Conservation (phyloP, 805 yeast genomes). For the Candida odintsovae region DNA sequence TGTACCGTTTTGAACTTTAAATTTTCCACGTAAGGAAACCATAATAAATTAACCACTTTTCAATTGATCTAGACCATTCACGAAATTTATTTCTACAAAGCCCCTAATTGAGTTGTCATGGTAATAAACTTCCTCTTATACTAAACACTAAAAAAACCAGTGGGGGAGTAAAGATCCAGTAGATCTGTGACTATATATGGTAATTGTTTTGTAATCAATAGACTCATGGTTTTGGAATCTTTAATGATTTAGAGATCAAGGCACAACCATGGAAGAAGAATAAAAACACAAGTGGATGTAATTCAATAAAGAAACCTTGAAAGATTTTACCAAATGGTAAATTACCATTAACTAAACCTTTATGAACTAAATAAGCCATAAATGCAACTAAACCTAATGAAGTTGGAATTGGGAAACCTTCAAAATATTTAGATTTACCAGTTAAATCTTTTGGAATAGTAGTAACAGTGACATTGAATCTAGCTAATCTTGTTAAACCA, state of each 20-base stretch:
- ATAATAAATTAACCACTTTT: no score
- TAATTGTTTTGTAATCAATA: no score
- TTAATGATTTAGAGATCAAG: constrained; percentile 85
- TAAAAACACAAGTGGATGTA: constrained; percentile 63
- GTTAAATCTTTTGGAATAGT: constrained; percentile 83
- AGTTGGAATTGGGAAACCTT: constrained; percentile 95
- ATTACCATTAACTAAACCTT: constrained; percentile 39
- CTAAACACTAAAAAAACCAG: not conserved
- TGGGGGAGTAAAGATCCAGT: no score
- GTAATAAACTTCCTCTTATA: not conserved
- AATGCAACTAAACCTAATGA: constrained; percentile 66
- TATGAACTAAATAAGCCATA: constrained; percentile 64
- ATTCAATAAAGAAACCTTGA: constrained; percentile 52
- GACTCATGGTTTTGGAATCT: constrained; percentile 73
- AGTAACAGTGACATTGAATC: constrained; percentile 92
- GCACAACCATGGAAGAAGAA: constrained; percentile 82
- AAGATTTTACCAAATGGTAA: constrained; percentile 66
- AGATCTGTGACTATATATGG: no score
- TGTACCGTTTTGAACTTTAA: no score
- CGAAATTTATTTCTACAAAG: not conserved
- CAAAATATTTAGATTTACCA: constrained; percentile 90
- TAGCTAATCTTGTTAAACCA: constrained; percentile 88
- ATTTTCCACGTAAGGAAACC: no score
- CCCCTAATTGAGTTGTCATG: no score
- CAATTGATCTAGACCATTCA: not conserved